phyloP scores from a whole-genome alignment of 495 filamentous ascomycete species.

The Podospora bellae-mahoneyi region DNA sequence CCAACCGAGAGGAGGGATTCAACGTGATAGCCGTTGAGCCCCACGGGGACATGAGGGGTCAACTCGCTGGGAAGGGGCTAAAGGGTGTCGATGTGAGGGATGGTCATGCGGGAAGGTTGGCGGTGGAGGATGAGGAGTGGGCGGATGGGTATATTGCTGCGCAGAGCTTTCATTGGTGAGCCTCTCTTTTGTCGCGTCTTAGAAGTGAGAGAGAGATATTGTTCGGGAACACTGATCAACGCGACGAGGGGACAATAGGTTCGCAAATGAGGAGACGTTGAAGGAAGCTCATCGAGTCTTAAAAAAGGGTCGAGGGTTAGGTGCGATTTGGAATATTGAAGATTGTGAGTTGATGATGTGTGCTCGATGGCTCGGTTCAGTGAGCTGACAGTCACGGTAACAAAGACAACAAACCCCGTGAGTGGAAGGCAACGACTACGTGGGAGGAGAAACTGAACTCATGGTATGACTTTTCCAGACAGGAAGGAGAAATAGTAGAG shows the following conservation, averaged over 20 bases:
- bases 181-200: background rate
- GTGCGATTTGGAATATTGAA: constrained; percentile 65
- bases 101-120: constrained; percentile 54
- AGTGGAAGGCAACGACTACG: constrained; percentile 41
- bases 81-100: constrained; percentile 47
- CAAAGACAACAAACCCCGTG: constrained; percentile 50
- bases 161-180: constrained; percentile 60
- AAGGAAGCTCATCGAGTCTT: constrained; percentile 58
- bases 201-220: background rate
- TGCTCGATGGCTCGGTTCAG: background rate
- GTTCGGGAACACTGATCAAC: background rate
- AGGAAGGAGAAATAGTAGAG: constrained; percentile 13
- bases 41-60: constrained; percentile 52
- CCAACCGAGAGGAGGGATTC: constrained; percentile 43
- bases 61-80: constrained; percentile 48
- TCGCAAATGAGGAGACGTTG: constrained; percentile 55
- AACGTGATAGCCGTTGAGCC: constrained; percentile 51
- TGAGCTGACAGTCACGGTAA: constrained; percentile 4
- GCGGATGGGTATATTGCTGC: constrained; percentile 61
- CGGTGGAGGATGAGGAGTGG: constrained; percentile 48
- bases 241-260: constrained; percentile 42
- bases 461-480: constrained; percentile 2
- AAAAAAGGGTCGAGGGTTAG: constrained; percentile 49
- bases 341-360: constrained; percentile 46
- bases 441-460: constrained; percentile 52